phyloP scores from a whole-genome alignment of 2,329 filamentous ascomycete species.

The Ophiocordyceps camponoti-rufipedis region DNA sequence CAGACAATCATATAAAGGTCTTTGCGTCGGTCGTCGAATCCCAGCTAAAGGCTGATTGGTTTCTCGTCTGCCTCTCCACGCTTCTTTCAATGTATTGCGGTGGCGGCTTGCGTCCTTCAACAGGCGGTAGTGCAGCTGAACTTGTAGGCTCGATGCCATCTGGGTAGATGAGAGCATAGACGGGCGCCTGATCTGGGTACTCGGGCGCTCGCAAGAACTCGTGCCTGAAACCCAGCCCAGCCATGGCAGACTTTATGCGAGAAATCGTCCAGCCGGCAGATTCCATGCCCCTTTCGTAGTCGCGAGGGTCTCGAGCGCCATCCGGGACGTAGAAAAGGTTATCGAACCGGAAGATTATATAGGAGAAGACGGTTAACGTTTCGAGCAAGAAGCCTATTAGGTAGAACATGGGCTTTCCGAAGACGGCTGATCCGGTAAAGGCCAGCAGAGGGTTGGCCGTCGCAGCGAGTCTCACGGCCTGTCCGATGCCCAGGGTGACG shows the following conservation, averaged over 20 bases:
- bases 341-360: conserved; percentile 11
- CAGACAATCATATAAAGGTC: too few species aligned
- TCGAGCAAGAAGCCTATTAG: conserved; percentile 13
- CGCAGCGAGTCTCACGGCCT: conserved; percentile 8
- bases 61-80: too few species aligned
- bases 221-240: not conserved
- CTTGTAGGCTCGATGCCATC: too few species aligned
- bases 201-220: not conserved
- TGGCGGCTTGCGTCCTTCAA: not conserved
- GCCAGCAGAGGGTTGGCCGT: conserved; percentile 5
- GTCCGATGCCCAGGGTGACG: conserved; percentile 5
- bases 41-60: too few species aligned
- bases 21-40: too few species aligned
- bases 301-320: conserved; percentile 4
- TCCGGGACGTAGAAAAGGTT: conserved; percentile 13
- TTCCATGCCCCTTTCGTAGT: not conserved
- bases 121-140: too few species aligned
- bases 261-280: not conserved
- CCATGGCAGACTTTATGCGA: not conserved
- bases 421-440: conserved; percentile 8
- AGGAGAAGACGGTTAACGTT: conserved; percentile 3
- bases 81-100: too few species aligned
- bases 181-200: too few species aligned
- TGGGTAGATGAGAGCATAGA: too few species aligned
- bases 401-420: conserved; percentile 16